These are phyloP conservation scores for Xerocomus nothofagi DNA, from an alignment of 1,284 basidiomycete genomes.

Conservation along the genomic window DNA sequence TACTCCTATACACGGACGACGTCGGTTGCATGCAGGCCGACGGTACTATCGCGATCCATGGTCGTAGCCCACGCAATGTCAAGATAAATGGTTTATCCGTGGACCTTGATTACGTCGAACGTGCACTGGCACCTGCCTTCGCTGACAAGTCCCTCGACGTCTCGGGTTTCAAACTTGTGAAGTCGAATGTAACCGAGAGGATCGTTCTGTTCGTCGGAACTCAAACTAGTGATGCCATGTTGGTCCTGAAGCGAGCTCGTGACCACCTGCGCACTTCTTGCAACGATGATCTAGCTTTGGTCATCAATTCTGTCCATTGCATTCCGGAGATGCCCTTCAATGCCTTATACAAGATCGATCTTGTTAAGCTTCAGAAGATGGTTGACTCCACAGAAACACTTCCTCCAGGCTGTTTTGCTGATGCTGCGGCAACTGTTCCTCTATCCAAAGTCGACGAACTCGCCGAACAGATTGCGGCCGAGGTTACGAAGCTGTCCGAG, in stretches of 20 bases:
- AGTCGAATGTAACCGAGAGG: constrained; percentile 23
- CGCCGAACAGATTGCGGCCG: constrained; percentile 22
- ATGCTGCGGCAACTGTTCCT: constrained; percentile 1
- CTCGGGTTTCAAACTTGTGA: constrained; percentile 28
- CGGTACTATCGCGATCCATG: constrained; percentile 29
- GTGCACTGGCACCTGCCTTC: constrained; percentile 27
- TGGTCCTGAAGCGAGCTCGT: constrained; percentile 27
- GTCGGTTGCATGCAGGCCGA: constrained; percentile 31
- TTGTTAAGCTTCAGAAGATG: constrained; percentile 26
- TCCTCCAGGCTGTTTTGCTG: constrained; percentile 8
- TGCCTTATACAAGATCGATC: constrained; percentile 31
- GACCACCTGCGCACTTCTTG: constrained; percentile 18
- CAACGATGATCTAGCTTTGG: constrained; percentile 22
- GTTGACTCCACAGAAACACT: constrained; percentile 19
- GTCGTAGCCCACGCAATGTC: constrained; percentile 32
- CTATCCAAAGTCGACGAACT: constrained; percentile 17
- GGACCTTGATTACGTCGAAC: constrained; percentile 31
- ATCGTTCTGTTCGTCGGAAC: constrained; percentile 26
- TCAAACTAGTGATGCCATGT: constrained; percentile 18
- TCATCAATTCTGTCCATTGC: constrained; percentile 23
- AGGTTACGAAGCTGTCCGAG: constrained; percentile 20
- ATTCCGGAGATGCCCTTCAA: constrained; percentile 33
- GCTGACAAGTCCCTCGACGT: constrained; percentile 12
- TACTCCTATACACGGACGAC: constrained; percentile 31
- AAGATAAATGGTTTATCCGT: constrained; percentile 33